Evolutionary conservation across 768 basidiomycete genomes (phyloP).

Genomic region (Rhizopogon sp.): DNA sequence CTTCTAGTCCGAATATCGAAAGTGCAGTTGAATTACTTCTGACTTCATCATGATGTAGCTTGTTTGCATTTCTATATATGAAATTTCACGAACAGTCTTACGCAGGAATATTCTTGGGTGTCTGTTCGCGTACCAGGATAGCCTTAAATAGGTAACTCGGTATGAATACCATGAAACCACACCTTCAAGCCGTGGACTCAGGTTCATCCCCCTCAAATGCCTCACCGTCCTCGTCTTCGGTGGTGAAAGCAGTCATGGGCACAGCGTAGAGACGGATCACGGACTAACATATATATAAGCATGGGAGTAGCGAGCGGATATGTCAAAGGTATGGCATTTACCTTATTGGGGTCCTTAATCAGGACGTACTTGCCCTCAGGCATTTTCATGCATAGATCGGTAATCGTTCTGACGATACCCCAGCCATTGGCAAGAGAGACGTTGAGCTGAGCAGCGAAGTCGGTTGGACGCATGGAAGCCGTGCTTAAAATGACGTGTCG

Average conservation of each 20-base stretch:
- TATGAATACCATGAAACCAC: slow-evolving; percentile 7
- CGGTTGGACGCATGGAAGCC: slow-evolving; percentile 88
- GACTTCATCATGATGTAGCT: slow-evolving; percentile 34
- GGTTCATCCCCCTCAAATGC: slow-evolving; percentile 37
- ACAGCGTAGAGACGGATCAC: slow-evolving; percentile 92
- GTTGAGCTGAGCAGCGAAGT: slow-evolving; percentile 94
- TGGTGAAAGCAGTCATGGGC: slow-evolving; percentile 82
- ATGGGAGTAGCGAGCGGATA: not conserved
- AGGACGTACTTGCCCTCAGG: slow-evolving; percentile 98
- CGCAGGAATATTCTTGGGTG: not conserved
- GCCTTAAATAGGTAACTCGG: not conserved
- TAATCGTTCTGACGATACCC: slow-evolving; percentile 96
- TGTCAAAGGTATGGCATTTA: slow-evolving; percentile 30
- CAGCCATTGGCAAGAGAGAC: slow-evolving; percentile 94
- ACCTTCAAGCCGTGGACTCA: slow-evolving; percentile 27
- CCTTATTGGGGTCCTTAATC: slow-evolving; percentile 97
- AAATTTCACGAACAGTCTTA: not conserved
- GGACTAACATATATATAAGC: slow-evolving; percentile 48
- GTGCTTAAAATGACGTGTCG: slow-evolving; percentile 95
- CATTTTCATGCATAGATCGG: slow-evolving; percentile 93
- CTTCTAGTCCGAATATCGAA: slow-evolving; percentile 67
- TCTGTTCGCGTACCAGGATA: not conserved
- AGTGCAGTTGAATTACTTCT: slow-evolving; percentile 78
- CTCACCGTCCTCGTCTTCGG: slow-evolving; percentile 66
- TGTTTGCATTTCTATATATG: not conserved